Percentiles rank a stretch among this genome's conserved stretches.
Evolutionary conservation across 169 alveolate species (phyloP).

Genomic region (Hepatocystis sp.): DNA sequence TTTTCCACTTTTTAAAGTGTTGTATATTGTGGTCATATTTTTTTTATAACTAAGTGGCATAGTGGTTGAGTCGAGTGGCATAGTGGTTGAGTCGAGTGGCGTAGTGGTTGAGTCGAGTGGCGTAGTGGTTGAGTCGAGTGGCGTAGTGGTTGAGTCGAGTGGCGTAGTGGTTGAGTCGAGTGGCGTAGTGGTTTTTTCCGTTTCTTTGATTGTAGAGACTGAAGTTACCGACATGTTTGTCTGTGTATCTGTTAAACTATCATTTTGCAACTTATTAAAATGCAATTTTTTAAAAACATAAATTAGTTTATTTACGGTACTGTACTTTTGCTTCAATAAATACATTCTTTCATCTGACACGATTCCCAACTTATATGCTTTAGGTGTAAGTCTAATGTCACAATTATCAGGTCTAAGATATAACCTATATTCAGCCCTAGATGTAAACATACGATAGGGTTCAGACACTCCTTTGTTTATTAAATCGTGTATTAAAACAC

Average conservation of each 20-base stretch:
- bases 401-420: constrained; percentile 89
- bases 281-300: constrained; percentile 23
- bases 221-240: too few species aligned
- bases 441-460: constrained; percentile 94
- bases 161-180: too few species aligned
- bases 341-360: constrained; percentile 78
- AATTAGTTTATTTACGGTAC: constrained; percentile 35
- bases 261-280: not conserved
- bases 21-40: constrained; percentile 23
- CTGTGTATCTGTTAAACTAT: too few species aligned
- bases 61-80: too few species aligned
- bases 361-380: constrained; percentile 86
- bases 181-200: too few species aligned
- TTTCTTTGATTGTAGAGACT: too few species aligned
- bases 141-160: too few species aligned
- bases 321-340: constrained; percentile 77
- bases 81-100: too few species aligned
- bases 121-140: too few species aligned
- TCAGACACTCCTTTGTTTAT: constrained; percentile 90
- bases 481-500: constrained; percentile 93
- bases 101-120: too few species aligned
- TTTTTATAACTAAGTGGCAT: constrained; percentile 6
- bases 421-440: constrained; percentile 91
- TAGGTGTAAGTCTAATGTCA: constrained; percentile 87
- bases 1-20: constrained; percentile 45